Conservation (phyloP, 176 grass and related monocot genomes). For the Areca catechu region DNA sequence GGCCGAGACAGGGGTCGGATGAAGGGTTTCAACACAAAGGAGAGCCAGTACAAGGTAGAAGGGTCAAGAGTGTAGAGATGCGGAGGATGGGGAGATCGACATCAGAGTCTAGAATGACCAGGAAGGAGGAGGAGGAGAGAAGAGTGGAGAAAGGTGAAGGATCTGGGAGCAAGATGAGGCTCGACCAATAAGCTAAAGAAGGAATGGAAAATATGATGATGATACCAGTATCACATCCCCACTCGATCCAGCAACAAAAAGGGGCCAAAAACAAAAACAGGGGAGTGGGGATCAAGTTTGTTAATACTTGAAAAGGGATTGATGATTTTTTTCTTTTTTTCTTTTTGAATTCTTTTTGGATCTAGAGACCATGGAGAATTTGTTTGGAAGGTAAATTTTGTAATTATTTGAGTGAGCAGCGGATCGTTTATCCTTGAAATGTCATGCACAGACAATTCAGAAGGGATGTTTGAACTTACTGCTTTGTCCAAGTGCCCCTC, state of each 20-base stretch:
- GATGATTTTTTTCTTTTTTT: not conserved
- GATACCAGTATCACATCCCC: not conserved
- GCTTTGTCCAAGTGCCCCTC: no score
- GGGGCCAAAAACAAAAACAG: no score
- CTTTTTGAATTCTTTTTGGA: not conserved
- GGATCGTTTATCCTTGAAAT: not conserved
- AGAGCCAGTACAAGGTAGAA: conserved; percentile 8
- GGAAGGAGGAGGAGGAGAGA: conserved; percentile 38
- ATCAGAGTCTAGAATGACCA: conserved; percentile 20
- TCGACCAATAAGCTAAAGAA: not conserved
- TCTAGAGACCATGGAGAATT: not conserved
- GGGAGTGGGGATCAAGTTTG: not conserved
- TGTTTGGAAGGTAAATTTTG: conserved; percentile 1
- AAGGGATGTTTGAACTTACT: no score
- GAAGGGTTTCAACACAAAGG: conserved; percentile 27
- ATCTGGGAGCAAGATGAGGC: conserved; percentile 16
- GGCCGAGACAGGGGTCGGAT: conserved; percentile 21
- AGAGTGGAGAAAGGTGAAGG: conserved; percentile 22
- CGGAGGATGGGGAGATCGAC: conserved; percentile 30
- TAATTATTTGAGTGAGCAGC: conserved; percentile 1
- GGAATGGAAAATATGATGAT: not conserved
- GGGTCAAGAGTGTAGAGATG: conserved; percentile 13
- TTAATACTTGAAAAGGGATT: not conserved
- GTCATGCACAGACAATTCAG: no score
- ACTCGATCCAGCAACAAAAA: not conserved